Percentiles rank a stretch among this genome's conserved stretches.
phyloP scores from a whole-genome alignment of 2,329 filamentous ascomycete species.

The Lasiodiplodia citricola region DNA sequence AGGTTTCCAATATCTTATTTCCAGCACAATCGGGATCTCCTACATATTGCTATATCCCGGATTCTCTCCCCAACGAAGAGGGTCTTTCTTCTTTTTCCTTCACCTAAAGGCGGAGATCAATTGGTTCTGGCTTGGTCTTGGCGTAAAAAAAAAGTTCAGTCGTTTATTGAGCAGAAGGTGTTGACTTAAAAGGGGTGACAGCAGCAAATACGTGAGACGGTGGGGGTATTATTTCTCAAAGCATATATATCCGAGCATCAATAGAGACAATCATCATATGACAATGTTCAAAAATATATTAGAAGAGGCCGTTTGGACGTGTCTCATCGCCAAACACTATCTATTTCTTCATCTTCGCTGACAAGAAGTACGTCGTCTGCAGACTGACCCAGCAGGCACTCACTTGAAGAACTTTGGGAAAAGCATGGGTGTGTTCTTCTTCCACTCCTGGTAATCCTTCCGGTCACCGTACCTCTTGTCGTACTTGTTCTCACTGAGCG shows the following conservation, averaged over 20 bases:
- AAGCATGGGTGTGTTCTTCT: conserved; percentile 68
- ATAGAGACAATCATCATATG: not conserved
- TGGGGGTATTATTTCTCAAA: not conserved
- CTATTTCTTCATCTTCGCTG: not conserved
- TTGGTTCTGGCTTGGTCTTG: not conserved
- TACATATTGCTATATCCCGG: not conserved
- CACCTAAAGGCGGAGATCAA: not conserved
- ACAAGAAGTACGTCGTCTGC: not conserved
- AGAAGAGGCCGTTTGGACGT: not conserved
- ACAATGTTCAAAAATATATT: not conserved
- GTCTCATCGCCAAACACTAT: not conserved
- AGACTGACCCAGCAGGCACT: not conserved
- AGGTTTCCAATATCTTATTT: not conserved
- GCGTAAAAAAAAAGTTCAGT: not conserved
- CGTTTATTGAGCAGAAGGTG: not conserved
- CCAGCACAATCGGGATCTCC: not conserved
- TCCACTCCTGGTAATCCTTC: conserved; percentile 72
- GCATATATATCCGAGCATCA: not conserved
- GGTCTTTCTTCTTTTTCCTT: not conserved
- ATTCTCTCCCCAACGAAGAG: not conserved
- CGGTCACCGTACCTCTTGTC: conserved; percentile 67
- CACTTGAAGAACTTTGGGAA: conserved; percentile 63
- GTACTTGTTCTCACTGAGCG: conserved; percentile 72
- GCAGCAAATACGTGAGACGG: not conserved
- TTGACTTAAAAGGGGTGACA: not conserved